Base-by-base conservation (phyloP, 305 asterid genomes). In the Fraxinus ornus region DNA sequence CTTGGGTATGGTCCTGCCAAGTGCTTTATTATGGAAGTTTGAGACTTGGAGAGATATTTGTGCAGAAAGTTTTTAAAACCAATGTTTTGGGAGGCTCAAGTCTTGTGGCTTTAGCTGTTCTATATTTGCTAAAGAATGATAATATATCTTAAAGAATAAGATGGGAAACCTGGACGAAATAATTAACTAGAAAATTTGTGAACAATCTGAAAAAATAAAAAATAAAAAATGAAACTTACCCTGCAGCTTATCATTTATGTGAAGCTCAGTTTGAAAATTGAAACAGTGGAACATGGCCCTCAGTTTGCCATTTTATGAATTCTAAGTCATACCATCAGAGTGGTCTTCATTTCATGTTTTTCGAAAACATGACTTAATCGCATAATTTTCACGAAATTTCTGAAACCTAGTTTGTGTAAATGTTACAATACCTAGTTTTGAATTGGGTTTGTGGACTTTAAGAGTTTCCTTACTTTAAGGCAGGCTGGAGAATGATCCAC, bases 41-140 rank as follows among this genome's bases (percentile, higher is more conserved):
- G 32, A 66, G 35, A 22, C 74, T 24, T 66, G 35, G 37, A 68
- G 13, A 3, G 36, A 4, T 24, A 77, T 49, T 57, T 82, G 39
- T 68, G 30, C 19, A 7, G 73, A 77, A 22, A 57, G 47, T 22
- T 60, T 7, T 60, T 21, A 2, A 62, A 62, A 62, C 71, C 30
- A 30, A 62, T 49, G 39, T 85, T 21, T 75, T n/a, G 66, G 71
- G n/a, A 84, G 77, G 62, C 74, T 74, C 62, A 66, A 80, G 70
- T 74, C 37, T 49, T 41, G 44, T 41, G 70, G 62, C 49, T 35
- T 70, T 3, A 4, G 13, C 30, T 13, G 64, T 83, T 83, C 68
- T 52, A 52, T 52, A 52, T 39, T 39, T 35, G 36, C 13, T 24
- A 68, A 68, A 24, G 37, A 68, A 68, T 28, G 37, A 68, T 28